Evolutionary conservation across 352 stramenopile genomes (phyloP), one percentile per base, ranked within the genome.

Genomic region (Phytopythium aichiense): DNA sequence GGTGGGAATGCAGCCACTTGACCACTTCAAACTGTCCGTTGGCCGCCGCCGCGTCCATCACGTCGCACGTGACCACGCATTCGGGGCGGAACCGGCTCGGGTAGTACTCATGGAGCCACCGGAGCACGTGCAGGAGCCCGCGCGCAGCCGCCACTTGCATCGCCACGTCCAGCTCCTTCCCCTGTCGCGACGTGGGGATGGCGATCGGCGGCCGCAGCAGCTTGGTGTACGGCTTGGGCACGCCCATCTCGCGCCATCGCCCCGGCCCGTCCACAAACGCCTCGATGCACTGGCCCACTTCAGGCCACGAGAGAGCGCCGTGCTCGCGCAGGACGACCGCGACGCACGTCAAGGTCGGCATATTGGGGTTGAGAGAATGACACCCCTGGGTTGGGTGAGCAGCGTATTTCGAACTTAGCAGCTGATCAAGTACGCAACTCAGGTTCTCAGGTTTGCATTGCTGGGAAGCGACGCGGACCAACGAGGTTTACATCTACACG

Each of bases 1-100:
- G 60, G n/a, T 76, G 25, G 18, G 51, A 45, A 51, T 78, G 61
- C 22, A 81, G 65, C 58, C 61, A 81, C 40, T 64, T 30, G 7
- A 74, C 53, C 20, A 73, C 57, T 7, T 65, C 48, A 9, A 78
- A 50, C n/a, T 71, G 63, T 0, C 73, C 73, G 16, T 68, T 65
- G 25, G 64, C 67, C 15, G 73, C 73, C 0, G 73, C 73, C 13
- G 64, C 33, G 48, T 78, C 70, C 67, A 81, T 78, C 43, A 71
- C 67, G 38, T 56, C 50, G 4, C 49, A 23, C 13, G 66, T 61
- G 25, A 66, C 57, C 22, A 46, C 46, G 5, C 23, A 30, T 4
- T 45, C 9, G 13, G 42, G 56, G 28, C 42, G 12, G 3, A 31
- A 31, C 9, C 40, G 40, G 12, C 16, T 50, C 1, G 52, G 31